Conservation (phyloP, 805 yeast genomes). For the Blastobotrys americana region DNA sequence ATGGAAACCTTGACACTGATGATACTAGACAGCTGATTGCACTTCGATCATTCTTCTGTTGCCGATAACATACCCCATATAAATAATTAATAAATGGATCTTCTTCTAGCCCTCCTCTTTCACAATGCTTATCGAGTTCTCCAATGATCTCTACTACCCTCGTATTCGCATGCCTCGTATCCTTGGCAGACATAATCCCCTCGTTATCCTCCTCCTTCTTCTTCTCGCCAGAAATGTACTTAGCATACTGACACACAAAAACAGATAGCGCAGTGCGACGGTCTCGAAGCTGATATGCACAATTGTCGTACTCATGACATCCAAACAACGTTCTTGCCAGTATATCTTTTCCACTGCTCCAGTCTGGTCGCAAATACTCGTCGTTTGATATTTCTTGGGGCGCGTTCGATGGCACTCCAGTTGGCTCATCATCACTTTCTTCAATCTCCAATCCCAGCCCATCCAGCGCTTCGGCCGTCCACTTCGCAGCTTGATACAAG, state of each 20-base stretch:
- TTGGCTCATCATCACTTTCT: neutral
- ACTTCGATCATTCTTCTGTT: slow-evolving; percentile 48
- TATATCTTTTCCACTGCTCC: slow-evolving; percentile 41
- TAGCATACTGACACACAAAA: slow-evolving; percentile 64
- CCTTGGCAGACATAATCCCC: slow-evolving; percentile 43
- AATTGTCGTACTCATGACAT: slow-evolving; percentile 78
- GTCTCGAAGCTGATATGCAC: slow-evolving; percentile 49
- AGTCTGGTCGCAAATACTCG: slow-evolving; percentile 2
- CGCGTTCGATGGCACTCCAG: no score
- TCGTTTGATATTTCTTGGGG: neutral
- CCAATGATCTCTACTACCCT: slow-evolving; percentile 31
- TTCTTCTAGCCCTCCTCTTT: slow-evolving; percentile 14
- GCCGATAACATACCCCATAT: slow-evolving; percentile 58
- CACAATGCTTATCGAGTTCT: slow-evolving; percentile 31
- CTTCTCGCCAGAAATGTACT: slow-evolving; percentile 72
- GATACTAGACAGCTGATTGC: slow-evolving; percentile 58
- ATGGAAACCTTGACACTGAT: slow-evolving; percentile 65
- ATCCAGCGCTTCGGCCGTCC: slow-evolving; percentile 64
- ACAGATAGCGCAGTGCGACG: slow-evolving; percentile 32
- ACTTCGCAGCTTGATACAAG: slow-evolving; percentile 65
- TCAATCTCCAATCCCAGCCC: slow-evolving; percentile 39
- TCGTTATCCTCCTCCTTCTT: slow-evolving; percentile 63
- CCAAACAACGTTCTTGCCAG: slow-evolving; percentile 71
- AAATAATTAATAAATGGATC: slow-evolving; percentile 66
- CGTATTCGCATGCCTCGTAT: slow-evolving; percentile 28